A percentile compares a stretch with the other conserved stretches of the same genome.
These are phyloP conservation scores for Talaromyces borbonicus DNA, from an alignment of 495 filamentous ascomycete genomes.

Conservation along the genomic window DNA sequence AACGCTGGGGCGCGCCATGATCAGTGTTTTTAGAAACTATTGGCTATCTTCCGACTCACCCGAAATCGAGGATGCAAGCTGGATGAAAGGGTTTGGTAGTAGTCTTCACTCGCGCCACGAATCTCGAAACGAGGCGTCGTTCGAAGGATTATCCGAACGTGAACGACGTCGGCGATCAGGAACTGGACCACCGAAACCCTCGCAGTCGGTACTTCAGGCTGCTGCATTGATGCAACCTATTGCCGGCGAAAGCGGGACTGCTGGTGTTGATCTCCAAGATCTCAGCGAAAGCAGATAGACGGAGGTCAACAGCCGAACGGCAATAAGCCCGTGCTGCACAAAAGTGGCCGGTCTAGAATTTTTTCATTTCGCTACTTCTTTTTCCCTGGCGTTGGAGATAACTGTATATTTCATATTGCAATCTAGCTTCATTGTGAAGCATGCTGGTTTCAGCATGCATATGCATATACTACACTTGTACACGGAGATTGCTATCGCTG, in stretches of 20 bases:
- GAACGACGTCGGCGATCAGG: slow-evolving; percentile 59
- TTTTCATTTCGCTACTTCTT: background rate
- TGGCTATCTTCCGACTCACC: slow-evolving; percentile 54
- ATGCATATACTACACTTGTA: slow-evolving; percentile 1
- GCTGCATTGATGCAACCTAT: slow-evolving; percentile 28
- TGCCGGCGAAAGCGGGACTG: slow-evolving; percentile 22
- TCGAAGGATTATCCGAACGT: slow-evolving; percentile 49
- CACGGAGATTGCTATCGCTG: background rate
- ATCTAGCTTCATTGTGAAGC: background rate
- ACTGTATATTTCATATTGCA: background rate
- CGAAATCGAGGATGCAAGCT: slow-evolving; percentile 41
- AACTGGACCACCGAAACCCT: slow-evolving; percentile 50
- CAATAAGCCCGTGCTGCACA: no score
- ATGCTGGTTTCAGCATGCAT: slow-evolving; percentile 1
- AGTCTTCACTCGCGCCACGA: slow-evolving; percentile 38
- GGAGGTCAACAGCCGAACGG: no score
- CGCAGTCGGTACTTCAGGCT: slow-evolving; percentile 29
- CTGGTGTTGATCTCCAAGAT: slow-evolving; percentile 34
- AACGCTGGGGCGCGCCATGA: slow-evolving; percentile 61
- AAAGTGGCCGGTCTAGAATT: no score
- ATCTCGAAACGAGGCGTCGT: slow-evolving; percentile 20
- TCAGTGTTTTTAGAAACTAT: slow-evolving; percentile 57
- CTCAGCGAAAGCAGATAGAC: slow-evolving; percentile 28
- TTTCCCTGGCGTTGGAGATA: slow-evolving; percentile 2
- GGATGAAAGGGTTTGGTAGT: slow-evolving; percentile 48